Evolutionary conservation across 2,329 filamentous ascomycete species (phyloP), one percentile per base, ranked within the genome.

Genomic region (Karstenula rhodostoma): DNA sequence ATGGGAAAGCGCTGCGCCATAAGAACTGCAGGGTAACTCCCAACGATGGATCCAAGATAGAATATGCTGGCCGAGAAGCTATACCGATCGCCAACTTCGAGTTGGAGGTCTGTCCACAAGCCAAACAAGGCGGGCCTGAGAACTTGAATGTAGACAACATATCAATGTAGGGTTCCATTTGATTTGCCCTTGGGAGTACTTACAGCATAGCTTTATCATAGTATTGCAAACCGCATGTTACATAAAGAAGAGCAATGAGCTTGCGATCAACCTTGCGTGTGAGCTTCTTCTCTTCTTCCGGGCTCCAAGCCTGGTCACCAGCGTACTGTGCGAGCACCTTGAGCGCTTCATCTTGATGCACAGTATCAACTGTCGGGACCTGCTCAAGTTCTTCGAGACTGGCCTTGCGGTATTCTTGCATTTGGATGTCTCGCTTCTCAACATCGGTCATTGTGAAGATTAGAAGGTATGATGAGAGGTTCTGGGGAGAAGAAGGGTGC

Each of bases 31-130:
- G 83, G 83, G 59, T 83, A 84, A 7, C 80, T 77, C 0, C 82
- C 82, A 13, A 79, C 75, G 51, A 85, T 81, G 68, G 85, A 85
- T 25, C 79, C 79, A 22, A 83, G 76, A 62, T 82, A 82, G 58
- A 84, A 82, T 33, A 83, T 77, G 23, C 56, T 63, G 27, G 68
- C 66, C 8, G 80, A 74, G 77, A 81, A 82, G 46, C 79, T 81
- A 64, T 81, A 83, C 79, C 72, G 37, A 77, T 80, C 4, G 77
- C 81, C 4, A 71, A 67, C 0, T 0, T 64, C 69, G 8, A 83
- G 73, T 3, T 79, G 69, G 0, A 73, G 69, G 1, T 77, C 75
- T 49, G 65, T 56, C 4, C 66, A 65, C 22, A 77, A 47, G 1
- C 72, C 73, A 2, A 70, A 75, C 19, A 76, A 64, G 25, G 68